Base-by-base conservation (phyloP, 2,329 filamentous ascomycete species). In the Botrytis paeoniae region DNA sequence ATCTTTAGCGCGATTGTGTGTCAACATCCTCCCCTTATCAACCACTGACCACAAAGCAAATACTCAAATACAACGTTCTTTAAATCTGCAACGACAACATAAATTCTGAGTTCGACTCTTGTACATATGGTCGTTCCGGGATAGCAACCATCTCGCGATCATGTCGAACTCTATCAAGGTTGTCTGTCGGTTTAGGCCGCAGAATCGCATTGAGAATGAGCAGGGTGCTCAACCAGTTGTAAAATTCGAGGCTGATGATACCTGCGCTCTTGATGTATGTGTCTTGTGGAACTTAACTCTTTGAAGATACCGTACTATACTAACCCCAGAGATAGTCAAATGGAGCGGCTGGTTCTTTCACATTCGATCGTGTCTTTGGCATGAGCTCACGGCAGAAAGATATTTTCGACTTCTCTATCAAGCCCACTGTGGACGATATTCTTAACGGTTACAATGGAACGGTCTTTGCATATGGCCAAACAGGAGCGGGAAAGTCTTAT, bases 371-470 rank as follows among this genome's bases (percentile, higher is more conserved):
- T 76, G 94, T 99, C 77, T 99, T 99, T 85, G 94, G 93, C 82
- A 98, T 97, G 93, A 86, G 88, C 83, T 96, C 93, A 80, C 90
- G 90, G 80, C 96, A 99, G 84, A 87, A 89, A 80, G 95, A 98
- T 84, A 94, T 99, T 80, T 99, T 99, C 85, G 93, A 98, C 84
- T 99, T 96, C 85, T 98, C 96, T 60, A 98, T 99, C 83, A 91
- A 93, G 77, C 89, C 93, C 39, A 98, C 96, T 32, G 96, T 99
- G 78, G 95, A 98, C 85, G 96, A 98, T 82, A 98, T 99, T 78
- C 88, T 99, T 77, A 97, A 98, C 84, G 96, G 96, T 77, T 99
- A 99, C 89, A 99, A 99, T 85, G 96, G 95, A 81, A 98, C 95
- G 22, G 95, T 99, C 78, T 98, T 99, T 80, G 96, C 96, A 76